Conservation (phyloP, 2,329 filamentous ascomycete genomes). For the Colletotrichum chrysophilum region DNA sequence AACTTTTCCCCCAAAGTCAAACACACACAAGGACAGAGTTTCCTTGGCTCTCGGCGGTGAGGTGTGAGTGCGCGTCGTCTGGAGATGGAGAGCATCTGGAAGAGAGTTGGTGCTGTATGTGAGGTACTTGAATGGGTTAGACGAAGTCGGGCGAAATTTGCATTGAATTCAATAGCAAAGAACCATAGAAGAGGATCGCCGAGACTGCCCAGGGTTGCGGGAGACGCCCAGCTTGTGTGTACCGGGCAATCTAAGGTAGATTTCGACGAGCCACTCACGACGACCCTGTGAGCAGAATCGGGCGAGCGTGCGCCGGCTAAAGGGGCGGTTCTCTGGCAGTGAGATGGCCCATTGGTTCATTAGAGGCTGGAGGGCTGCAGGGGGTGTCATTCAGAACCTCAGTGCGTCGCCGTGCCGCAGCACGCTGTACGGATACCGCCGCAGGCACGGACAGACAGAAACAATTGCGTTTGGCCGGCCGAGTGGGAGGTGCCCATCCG, state of each 20-base stretch:
- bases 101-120: neutral
- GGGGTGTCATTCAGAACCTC: neutral
- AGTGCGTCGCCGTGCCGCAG: neutral
- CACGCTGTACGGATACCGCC: neutral
- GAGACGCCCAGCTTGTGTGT: neutral
- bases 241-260: neutral
- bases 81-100: neutral
- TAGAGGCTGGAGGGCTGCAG: neutral
- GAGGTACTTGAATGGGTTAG: neutral
- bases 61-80: neutral
- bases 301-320: neutral
- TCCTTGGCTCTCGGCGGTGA: neutral
- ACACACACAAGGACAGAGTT: neutral
- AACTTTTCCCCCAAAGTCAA: neutral
- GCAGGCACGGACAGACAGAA: neutral
- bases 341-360: neutral
- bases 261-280: neutral
- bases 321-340: neutral
- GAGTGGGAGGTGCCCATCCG: neutral
- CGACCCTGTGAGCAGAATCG: neutral
- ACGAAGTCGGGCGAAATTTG: neutral
- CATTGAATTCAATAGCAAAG: neutral
- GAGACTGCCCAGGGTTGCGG: neutral
- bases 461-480: slow-evolving; percentile 5
- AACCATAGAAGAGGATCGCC: neutral